A percentile compares a stretch with the other conserved stretches of the same genome.
These are phyloP conservation scores for Solanum hybrid DNA, from an alignment of 305 asterid species.

Conservation along the genomic window DNA sequence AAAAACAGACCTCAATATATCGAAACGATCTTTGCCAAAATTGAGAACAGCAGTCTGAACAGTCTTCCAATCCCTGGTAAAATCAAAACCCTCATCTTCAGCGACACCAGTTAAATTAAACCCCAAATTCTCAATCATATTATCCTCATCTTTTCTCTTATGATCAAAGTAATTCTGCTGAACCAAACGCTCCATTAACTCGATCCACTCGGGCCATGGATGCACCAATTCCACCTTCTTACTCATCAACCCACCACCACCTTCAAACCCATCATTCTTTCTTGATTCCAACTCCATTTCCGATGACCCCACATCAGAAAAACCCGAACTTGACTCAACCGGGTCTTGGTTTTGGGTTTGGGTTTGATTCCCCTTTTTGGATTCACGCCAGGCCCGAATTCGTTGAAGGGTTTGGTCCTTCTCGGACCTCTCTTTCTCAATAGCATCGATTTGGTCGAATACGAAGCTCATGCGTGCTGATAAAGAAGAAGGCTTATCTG, in stretches of 20 bases:
- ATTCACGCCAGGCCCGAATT: conserved; percentile 86
- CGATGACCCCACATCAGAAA: conserved; percentile 2
- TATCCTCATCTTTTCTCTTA: conserved; percentile 83
- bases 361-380: conserved; percentile 26
- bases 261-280: conserved; percentile 14
- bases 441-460: conserved; percentile 84
- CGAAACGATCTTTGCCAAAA: conserved; percentile 87
- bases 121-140: conserved; percentile 67
- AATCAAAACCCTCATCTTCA: conserved; percentile 44
- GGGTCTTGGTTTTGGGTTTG: conserved; percentile 13
- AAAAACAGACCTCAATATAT: conserved; percentile 56
- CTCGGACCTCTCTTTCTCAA: conserved; percentile 51
- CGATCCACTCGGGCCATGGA: conserved; percentile 95
- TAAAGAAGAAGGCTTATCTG: conserved; percentile 44
- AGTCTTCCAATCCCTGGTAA: conserved; percentile 67
- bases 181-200: conserved; percentile 80
- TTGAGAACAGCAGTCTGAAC: conserved; percentile 68
- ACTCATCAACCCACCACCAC: conserved; percentile 16
- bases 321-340: not conserved
- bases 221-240: conserved; percentile 75
- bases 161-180: conserved; percentile 91
- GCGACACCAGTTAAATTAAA: conserved; percentile 34
- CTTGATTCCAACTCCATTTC: conserved; percentile 27
- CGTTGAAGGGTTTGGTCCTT: conserved; percentile 81
- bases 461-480: conserved; percentile 88